Evolutionary conservation across 2,329 filamentous ascomycete species (phyloP).

Genomic region (Nakataea oryzae): DNA sequence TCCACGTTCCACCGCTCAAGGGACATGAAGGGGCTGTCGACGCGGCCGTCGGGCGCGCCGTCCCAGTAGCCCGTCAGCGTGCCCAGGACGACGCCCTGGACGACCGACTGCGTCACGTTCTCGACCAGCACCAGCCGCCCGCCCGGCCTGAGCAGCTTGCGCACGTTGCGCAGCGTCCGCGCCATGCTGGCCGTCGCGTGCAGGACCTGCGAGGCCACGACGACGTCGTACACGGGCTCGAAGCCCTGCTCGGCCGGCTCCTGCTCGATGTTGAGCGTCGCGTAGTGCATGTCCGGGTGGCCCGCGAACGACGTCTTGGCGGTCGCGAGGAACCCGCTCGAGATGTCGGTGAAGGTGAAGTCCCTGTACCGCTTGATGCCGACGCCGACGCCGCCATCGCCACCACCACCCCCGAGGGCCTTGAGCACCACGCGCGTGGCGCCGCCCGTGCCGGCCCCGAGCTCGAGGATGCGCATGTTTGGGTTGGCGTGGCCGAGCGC

Average conservation of each 20-base stretch:
- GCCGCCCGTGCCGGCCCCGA: conserved; percentile 23
- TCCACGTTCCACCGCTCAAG: neutral
- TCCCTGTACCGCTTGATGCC: too few species aligned
- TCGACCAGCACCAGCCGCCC: conserved; percentile 19
- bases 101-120: conserved; percentile 1
- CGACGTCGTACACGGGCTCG: conserved; percentile 17
- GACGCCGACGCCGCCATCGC: neutral
- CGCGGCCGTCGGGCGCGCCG: too few species aligned
- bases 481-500: conserved; percentile 1
- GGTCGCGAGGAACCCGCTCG: conserved; percentile 24
- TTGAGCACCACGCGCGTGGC: conserved; percentile 14
- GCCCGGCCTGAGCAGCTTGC: conserved; percentile 19
- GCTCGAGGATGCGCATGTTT: conserved; percentile 19
- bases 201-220: conserved; percentile 22
- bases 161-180: conserved; percentile 11
- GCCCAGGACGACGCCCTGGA: conserved; percentile 1
- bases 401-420: conserved; percentile 4
- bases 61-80: conserved; percentile 3
- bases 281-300: conserved; percentile 8
- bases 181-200: conserved; percentile 17
- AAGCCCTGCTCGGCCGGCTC: conserved; percentile 22
- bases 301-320: conserved; percentile 18
- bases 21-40: neutral
- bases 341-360: conserved; percentile 33
- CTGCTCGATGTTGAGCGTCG: conserved; percentile 18